A percentile compares a stretch with the other conserved stretches of the same genome.
Evolutionary conservation across 768 basidiomycete species (phyloP).

Genomic region (Suillus discolor): DNA sequence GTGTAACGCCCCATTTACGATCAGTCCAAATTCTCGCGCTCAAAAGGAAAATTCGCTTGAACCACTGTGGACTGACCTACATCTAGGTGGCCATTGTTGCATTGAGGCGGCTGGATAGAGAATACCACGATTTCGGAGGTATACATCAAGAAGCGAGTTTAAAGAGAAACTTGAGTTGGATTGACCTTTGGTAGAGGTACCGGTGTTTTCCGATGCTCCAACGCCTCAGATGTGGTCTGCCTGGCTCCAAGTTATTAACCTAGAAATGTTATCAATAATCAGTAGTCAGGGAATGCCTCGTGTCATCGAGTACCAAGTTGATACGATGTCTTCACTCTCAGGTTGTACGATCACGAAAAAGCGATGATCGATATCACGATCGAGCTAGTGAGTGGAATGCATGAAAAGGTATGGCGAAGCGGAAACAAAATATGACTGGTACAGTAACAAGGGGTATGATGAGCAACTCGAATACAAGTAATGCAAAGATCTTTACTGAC

Average conservation of each 20-base stretch:
- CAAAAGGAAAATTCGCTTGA: not conserved
- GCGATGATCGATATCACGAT: not conserved
- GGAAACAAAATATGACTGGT: not conserved
- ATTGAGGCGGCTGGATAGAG: not conserved
- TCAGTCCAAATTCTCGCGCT: not conserved
- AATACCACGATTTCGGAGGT: not conserved
- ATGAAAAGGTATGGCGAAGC: not conserved
- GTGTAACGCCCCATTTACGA: not conserved
- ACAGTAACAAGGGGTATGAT: not conserved
- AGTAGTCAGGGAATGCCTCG: not conserved
- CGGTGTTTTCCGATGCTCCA: not conserved
- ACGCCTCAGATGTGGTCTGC: too few species aligned
- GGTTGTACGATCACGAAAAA: not conserved
- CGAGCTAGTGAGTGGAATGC: not conserved
- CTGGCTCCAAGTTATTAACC: too few species aligned
- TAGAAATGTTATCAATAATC: too few species aligned
- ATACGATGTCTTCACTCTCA: not conserved
- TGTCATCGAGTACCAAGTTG: not conserved
- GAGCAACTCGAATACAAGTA: not conserved
- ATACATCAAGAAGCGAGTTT: not conserved
- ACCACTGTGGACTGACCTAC: not conserved
- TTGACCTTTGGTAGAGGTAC: not conserved
- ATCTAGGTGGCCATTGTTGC: not conserved
- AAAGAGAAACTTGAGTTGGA: not conserved
- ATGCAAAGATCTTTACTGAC: not conserved